Base-by-base conservation (phyloP, 78 protist species). In the Blattamonas nauphoetae region DNA sequence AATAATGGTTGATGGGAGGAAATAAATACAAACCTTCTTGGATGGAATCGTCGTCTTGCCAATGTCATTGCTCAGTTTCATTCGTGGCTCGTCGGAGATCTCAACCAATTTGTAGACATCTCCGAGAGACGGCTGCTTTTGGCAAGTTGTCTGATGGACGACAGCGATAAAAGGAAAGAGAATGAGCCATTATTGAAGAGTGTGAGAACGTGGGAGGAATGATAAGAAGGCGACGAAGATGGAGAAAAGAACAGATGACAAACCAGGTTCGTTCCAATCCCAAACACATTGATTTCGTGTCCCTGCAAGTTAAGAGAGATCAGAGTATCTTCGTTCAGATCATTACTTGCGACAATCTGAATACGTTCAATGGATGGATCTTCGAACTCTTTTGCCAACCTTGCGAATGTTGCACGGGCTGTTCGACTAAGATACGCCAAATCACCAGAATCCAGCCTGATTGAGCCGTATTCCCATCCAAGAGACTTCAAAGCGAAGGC, bases 391-490 rank as follows among this genome's bases (percentile, higher is more conserved):
- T 87, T 44, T 2, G 32, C 79, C 87, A 3, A 45, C 41, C 55
- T 3, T 81, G 71, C 3, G 44, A 55, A 89, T 2, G 45, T 3
- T 1, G 46, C 41, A 34, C 5, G 87, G 0, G 88, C 6, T 41
- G 82, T 89, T 6, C 63, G 88, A 2, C 95, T 92, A 3, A 94
- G 89, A 46, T 91, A 90, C 0, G 96, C 83, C 45, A 96, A 86
- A 87, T 96, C 96, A 34, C 98, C 98, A 36, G 94, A 89, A 89
- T 96, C 98, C 36, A 96, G 89, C 4, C 98, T 92, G 45, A 96
- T 89, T 33, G 96, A 96, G 81, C 79, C 35, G 32, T 94, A 92
- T 82, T 44, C 29, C 84, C 92, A 95, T 38, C 97, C 97, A 6
- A 89, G 78, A 35, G 86, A 38, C 34, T 78, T 21, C 38, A 96